Evolutionary conservation across 306 rosid species (phyloP).

Genomic region (Sesbania bispinosa): DNA sequence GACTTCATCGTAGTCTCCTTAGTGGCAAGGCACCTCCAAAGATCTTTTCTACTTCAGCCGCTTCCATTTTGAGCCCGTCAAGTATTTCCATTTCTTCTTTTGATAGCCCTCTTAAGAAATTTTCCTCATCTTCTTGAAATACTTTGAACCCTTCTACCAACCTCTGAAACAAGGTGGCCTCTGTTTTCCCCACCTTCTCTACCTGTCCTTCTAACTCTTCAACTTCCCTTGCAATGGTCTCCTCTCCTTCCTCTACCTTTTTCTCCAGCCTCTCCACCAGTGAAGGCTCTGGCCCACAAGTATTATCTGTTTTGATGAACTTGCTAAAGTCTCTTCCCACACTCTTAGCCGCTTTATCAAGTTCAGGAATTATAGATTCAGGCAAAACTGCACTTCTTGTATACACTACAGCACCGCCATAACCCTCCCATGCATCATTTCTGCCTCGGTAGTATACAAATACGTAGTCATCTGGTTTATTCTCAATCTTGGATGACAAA

Average conservation of each 20-base stretch:
- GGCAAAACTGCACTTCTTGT: constrained; percentile 86
- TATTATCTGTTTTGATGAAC: constrained; percentile 74
- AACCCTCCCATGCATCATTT: constrained; percentile 99
- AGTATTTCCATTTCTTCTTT: constrained; percentile 79
- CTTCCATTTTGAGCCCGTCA: constrained; percentile 73
- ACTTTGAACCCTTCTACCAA: constrained; percentile 68
- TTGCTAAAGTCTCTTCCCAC: constrained; percentile 76
- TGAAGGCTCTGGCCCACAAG: constrained; percentile 95
- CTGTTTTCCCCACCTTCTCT: constrained; percentile 66
- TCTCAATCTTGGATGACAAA: constrained; percentile 70
- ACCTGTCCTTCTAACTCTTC: constrained; percentile 74
- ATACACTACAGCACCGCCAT: constrained; percentile 86
- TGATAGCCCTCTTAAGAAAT: constrained; percentile 50
- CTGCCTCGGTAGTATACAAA: constrained; percentile 88
- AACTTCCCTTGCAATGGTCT: constrained; percentile 66
- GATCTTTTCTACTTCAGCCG: constrained; percentile 64
- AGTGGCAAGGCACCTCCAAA: constrained; percentile 75
- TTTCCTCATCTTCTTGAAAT: constrained; percentile 72
- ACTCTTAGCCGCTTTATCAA: constrained; percentile 60
- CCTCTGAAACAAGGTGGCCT: constrained; percentile 57
- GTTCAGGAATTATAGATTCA: constrained; percentile 71
- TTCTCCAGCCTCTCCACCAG: constrained; percentile 87
- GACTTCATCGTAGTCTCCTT: constrained; percentile 60
- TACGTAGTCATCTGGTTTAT: constrained; percentile 70
- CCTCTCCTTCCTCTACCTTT: constrained; percentile 82